Percentiles rank a stretch among this genome's conserved stretches.
Evolutionary conservation across 2,329 filamentous ascomycete species (phyloP).

Genomic region (Cordyceps farinosa): DNA sequence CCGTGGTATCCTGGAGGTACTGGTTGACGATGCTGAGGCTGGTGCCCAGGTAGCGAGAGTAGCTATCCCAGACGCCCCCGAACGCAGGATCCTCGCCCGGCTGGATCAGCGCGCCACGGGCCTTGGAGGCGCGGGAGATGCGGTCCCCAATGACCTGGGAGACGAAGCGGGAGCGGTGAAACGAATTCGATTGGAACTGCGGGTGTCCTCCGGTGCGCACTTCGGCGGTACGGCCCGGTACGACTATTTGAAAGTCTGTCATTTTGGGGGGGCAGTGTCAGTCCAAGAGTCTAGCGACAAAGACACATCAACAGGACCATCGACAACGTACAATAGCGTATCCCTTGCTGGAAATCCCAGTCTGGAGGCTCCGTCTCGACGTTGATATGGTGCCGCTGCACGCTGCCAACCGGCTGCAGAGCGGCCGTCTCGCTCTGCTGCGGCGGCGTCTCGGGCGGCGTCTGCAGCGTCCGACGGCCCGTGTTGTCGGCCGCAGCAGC

Average conservation of each 20-base stretch:
- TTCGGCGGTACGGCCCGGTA: conserved; percentile 2
- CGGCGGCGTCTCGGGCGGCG: conserved; percentile 4
- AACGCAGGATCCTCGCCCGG: conserved; percentile 1
- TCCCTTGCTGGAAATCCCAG: neutral
- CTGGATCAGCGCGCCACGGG: neutral
- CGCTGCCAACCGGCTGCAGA: neutral
- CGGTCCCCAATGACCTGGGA: conserved; percentile 5
- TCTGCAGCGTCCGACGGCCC: neutral
- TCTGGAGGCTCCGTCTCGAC: neutral
- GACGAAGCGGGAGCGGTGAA: neutral
- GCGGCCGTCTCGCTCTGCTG: neutral
- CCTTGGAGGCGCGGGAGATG: neutral
- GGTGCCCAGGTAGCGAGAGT: neutral
- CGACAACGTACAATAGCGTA: conserved; percentile 1
- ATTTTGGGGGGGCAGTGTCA: neutral
- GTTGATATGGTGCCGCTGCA: neutral
- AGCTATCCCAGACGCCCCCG: neutral
- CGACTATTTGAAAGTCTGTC: neutral
- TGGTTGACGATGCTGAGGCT: neutral
- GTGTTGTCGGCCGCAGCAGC: neutral
- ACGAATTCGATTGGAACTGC: neutral
- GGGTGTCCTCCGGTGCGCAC: neutral
- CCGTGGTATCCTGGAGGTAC: neutral
- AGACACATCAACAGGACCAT: too few relatives aligned
- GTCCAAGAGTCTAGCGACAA: neutral